Evolutionary conservation across 2,329 filamentous ascomycete species (phyloP), one percentile per base, ranked within the genome.

Genomic region (Neophaeococcomyces mojaviensis): DNA sequence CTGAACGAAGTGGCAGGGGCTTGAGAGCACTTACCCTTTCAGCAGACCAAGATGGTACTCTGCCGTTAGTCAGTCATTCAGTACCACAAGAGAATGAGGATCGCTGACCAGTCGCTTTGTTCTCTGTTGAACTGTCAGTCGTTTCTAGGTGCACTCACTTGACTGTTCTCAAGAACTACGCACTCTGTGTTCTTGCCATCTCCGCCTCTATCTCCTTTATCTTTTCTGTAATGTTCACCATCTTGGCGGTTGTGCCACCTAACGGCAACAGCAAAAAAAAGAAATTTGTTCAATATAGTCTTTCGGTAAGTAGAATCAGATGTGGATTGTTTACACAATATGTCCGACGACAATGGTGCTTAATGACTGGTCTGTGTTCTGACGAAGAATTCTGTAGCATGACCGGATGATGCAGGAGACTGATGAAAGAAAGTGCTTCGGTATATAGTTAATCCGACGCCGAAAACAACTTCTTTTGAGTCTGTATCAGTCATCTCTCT

Each of bases 191-290:
- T 81, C 80, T 90, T 67, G 80, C 83, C 92, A 98, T 98, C 84
- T 98, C 92, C 71, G 95, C 89, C 79, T 98, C 92, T 62, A 98
- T 98, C 82, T 97, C 92, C 77, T 98, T 98, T 74, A 98, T 98
- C 78, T 95, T 97, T 46, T 98, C 94, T 56, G 92, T 97, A 57
- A 98, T 98, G 74, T 97, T 97, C 68, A 97, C 92, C 92, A 98
- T 98, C 61, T 62, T 70, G 65, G 39, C 60, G 55, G 44, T 34
- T 88, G 24, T 28, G 24, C 24, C 24, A 28, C 24, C 59, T 88
- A 94, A 58, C 89, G 97, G 64, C 79, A 89, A 32, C 88, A 85
- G 24, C 37, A 16, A 20, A 24, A 24, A 39, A 20, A 16, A 20
- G 20, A 39, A 39, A 24, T 7, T 39, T 18, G 16, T 20, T 9